phyloP scores from a whole-genome alignment of 805 yeast species.

The Pichia exigua region DNA sequence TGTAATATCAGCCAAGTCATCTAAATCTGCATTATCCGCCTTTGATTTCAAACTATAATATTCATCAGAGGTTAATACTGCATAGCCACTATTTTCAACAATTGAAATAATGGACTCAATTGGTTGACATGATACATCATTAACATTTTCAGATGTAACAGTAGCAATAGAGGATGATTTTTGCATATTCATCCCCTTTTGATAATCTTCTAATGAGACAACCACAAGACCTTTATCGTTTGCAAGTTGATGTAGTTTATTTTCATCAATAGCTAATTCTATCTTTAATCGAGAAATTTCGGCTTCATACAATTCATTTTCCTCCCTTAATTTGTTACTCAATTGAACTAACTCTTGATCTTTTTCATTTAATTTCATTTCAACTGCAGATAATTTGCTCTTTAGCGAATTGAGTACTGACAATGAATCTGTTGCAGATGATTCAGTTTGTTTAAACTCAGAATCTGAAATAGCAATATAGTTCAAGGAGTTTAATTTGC shows the following conservation, averaged over 20 bases:
- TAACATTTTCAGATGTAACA: slow-evolving; percentile 6
- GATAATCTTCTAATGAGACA: neutral
- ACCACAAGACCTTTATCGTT: neutral
- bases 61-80: slow-evolving; percentile 17
- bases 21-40: neutral
- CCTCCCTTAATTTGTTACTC: neutral
- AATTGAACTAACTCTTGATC: neutral
- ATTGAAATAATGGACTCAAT: slow-evolving; percentile 20
- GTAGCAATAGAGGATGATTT: slow-evolving; percentile 7
- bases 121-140: slow-evolving; percentile 17
- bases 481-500: neutral
- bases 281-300: neutral
- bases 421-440: neutral
- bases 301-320: neutral
- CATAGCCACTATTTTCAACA: slow-evolving; percentile 21
- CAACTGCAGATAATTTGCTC: neutral
- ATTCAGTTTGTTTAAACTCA: neutral
- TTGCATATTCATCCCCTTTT: slow-evolving; percentile 2
- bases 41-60: slow-evolving; percentile 14
- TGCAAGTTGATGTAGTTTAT: neutral
- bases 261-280: neutral
- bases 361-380: neutral
- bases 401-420: neutral
- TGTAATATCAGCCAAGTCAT: slow-evolving; percentile 5
- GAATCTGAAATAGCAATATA: neutral